Conservation (phyloP, 140 eudicot genomes). For the Bidens hawaiensis region DNA sequence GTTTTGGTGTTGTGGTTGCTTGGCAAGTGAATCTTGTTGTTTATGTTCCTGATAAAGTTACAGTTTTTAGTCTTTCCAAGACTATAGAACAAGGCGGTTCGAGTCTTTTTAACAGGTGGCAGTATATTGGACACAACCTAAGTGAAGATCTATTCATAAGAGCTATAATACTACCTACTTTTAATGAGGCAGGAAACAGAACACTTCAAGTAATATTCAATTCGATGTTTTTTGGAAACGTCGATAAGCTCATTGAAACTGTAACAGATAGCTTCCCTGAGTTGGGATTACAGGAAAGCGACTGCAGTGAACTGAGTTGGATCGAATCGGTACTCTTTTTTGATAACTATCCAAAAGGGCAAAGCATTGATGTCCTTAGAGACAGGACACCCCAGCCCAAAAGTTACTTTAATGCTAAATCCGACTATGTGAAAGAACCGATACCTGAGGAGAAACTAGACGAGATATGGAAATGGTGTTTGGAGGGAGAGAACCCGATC, state of each 20-base stretch:
- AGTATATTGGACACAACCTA: constrained; percentile 19
- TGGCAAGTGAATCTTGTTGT: constrained; percentile 42
- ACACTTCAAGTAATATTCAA: constrained; percentile 25
- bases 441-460: constrained; percentile 17
- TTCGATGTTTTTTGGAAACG: constrained; percentile 32
- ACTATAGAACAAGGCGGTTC: constrained; percentile 31
- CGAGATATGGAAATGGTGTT: constrained; percentile 16
- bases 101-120: constrained; percentile 24
- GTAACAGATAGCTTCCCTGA: constrained; percentile 21
- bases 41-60: constrained; percentile 25
- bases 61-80: constrained; percentile 28
- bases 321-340: constrained; percentile 20
- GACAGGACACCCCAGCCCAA: neutral
- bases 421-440: constrained; percentile 26
- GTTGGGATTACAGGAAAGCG: constrained; percentile 24
- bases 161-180: constrained; percentile 10
- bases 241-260: constrained; percentile 14
- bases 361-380: constrained; percentile 9
- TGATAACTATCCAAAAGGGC: neutral
- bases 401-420: constrained; percentile 29
- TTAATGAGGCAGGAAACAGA: neutral
- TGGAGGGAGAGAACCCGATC: constrained; percentile 15
- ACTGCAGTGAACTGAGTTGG: constrained; percentile 41
- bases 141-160: constrained; percentile 25
- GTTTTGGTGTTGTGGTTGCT: constrained; percentile 40